A percentile compares a stretch with the other conserved stretches of the same genome.
phyloP scores from a whole-genome alignment of 164 flowering plant species.

The Magnolia kwangsiensis region DNA sequence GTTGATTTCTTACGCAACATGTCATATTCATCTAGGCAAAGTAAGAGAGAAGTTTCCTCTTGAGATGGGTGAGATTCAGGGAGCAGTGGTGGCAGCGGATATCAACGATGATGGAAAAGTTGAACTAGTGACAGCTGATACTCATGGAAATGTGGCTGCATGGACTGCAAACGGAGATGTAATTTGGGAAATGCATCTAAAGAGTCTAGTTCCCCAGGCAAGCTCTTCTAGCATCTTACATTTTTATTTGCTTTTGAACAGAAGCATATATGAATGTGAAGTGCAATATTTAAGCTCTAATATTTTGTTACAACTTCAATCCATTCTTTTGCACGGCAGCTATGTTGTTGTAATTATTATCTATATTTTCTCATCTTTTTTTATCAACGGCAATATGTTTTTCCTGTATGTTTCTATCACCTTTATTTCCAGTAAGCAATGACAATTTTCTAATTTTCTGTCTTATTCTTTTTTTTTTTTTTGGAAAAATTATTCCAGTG shows the following conservation, averaged over 20 bases:
- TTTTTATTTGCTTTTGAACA: too few relatives aligned
- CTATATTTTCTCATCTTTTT: too few relatives aligned
- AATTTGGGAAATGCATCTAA: conserved; percentile 88
- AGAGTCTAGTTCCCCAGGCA: conserved; percentile 95
- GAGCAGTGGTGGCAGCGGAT: conserved; percentile 85
- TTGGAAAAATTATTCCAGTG: too few relatives aligned
- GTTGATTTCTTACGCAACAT: background rate
- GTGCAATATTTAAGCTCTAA: background rate
- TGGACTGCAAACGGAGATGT: conserved; percentile 89
- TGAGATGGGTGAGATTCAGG: conserved; percentile 99
- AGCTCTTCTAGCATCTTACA: conserved; percentile 8
- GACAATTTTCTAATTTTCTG: too few relatives aligned
- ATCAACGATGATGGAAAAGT: conserved; percentile 98
- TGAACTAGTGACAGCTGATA: conserved; percentile 86
- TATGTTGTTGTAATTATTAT: too few relatives aligned
- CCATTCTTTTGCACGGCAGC: too few relatives aligned
- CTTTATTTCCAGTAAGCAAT: too few relatives aligned
- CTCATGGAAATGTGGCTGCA: conserved; percentile 97
- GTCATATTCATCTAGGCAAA: conserved; percentile 52
- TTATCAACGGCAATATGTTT: too few relatives aligned
- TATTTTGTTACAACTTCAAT: background rate
- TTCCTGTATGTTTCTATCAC: too few relatives aligned
- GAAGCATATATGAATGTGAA: background rate
- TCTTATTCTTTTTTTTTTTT: too few relatives aligned
- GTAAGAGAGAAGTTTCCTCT: conserved; percentile 91